These are phyloP conservation scores for Magnusiomyces ingens DNA, from an alignment of 1,139 yeast genomes.

Conservation along the genomic window DNA sequence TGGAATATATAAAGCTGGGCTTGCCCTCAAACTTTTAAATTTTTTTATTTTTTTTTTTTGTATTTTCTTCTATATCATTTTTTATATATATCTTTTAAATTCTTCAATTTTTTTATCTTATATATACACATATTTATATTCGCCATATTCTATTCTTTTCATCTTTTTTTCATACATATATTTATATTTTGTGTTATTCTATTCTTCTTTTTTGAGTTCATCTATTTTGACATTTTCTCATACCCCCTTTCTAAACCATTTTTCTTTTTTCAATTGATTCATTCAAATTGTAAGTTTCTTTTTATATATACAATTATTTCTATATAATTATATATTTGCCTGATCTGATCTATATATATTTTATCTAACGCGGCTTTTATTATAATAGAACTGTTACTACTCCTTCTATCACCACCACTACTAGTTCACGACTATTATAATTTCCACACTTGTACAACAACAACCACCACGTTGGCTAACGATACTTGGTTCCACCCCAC, in stretches of 20 bases:
- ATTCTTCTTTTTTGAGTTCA: no score
- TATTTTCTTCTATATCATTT: neutral
- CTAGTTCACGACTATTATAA: neutral
- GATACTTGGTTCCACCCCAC: neutral
- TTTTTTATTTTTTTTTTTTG: neutral
- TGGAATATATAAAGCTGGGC: neutral
- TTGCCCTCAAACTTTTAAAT: no score
- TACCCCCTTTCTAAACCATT: no score
- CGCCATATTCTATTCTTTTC: neutral
- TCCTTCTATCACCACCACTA: no score
- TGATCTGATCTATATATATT: no score
- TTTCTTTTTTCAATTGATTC: no score
- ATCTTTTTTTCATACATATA: neutral
- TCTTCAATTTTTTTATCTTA: neutral
- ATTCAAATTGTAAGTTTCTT: no score
- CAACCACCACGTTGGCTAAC: no score
- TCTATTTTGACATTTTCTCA: no score
- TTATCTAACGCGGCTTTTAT: constrained; percentile 1
- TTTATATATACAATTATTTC: no score
- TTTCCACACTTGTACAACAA: neutral
- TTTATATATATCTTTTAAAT: neutral
- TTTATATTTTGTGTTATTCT: constrained; percentile 6
- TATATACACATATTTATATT: neutral
- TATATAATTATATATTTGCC: no score
- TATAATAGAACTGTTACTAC: neutral